Base-by-base conservation (phyloP, 179 eudicot genomes). In the Beta lomatogona region DNA sequence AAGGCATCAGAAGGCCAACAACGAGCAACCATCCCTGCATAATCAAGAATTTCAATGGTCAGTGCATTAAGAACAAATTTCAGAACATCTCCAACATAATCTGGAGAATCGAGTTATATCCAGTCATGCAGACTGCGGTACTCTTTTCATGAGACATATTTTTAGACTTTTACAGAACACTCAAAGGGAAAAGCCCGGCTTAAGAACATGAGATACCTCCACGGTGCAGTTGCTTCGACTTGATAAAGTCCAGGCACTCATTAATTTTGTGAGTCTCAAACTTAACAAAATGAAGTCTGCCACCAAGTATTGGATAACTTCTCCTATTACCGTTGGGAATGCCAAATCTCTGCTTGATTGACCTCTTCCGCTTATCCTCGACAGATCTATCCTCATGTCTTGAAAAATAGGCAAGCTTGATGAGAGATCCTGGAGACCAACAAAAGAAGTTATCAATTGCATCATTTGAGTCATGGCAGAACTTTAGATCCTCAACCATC, bases 261-360 rank as follows among this genome's bases (percentile, higher is more conserved):
- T 92, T 91, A 44, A 96, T 91, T 84, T 96, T 96, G 61, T 83
- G 22, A 21, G 99, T 94, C 89, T 96, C 99, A 86, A 96, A 96
- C 85, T 96, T 96, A 13, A 96, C 98, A 87, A 96, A 96, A 90
- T 96, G 99, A 54, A 96, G 92, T 82, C 99, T 89, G 48, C 99
- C 99, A 41, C 99, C 99, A 84, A 96, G 99, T 86, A 96, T 90
- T 15, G 97, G 99, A 81, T 89, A 96, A 87, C 94, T 91, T 85
- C 94, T 88, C 83, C 97, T 88, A 77, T 71, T 91, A 64, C 92
- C 91, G 86, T 91, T 91, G 16, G 93, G 61, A 79, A 89, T 84
- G 45, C 94, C 92, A 81, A 93, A 86, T 83, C 85, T 90, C 70
- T 89, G 91, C 87, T 91, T 88, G 61, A 89, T 25, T 66, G 91